Base-by-base conservation (phyloP, 805 yeast species). In the Hanseniaspora vineae region DNA sequence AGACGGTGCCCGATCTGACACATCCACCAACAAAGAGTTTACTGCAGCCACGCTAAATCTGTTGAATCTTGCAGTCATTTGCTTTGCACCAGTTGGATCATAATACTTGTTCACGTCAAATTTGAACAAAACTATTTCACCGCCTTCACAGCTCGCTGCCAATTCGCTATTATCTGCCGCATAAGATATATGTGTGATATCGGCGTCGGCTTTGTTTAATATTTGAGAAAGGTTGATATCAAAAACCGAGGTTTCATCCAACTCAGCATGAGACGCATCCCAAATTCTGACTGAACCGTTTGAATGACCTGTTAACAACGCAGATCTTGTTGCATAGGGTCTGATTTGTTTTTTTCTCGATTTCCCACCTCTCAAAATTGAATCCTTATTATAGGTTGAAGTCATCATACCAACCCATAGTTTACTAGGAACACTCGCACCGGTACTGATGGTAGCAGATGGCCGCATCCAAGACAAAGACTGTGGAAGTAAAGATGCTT, bases 351-450 rank as follows among this genome's bases (percentile, higher is more conserved):
- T 70, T 18, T 44, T 45, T 47, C 49, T 47, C 13, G 45, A 35
- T 32, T 71, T 66, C 5, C 99, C 98, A 44, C 98, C 98, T 47
- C 71, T 73, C 35, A 89, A 67, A 5, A 87, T 63, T 9, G 75
- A 65, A 10, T 66, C 69, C 13, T 66, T 62, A 40, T 57, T 53
- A 44, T 65, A 59, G 0, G 79, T 62, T n/a, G 74, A 64, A 9
- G 76, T 68, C 68, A 83, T 72, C 72, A 86, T 77, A n/a, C 95
- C 86, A 40, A 77, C 68, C 95, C 95, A 87, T 49, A 80, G 77
- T 42, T 73, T 74, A 39, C 80, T 69, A 5, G 80, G 79, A 6
- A 82, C 79, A 8, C 73, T 68, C 48, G 76, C 62, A 1, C 86
- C 78, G 0, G 67, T 56, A 0, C 83, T 68, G 39, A 66, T 70